A percentile compares a stretch with the other conserved stretches of the same genome.
phyloP scores from a whole-genome alignment of 2,329 filamentous ascomycete genomes.

The Stylonectria norvegica region DNA sequence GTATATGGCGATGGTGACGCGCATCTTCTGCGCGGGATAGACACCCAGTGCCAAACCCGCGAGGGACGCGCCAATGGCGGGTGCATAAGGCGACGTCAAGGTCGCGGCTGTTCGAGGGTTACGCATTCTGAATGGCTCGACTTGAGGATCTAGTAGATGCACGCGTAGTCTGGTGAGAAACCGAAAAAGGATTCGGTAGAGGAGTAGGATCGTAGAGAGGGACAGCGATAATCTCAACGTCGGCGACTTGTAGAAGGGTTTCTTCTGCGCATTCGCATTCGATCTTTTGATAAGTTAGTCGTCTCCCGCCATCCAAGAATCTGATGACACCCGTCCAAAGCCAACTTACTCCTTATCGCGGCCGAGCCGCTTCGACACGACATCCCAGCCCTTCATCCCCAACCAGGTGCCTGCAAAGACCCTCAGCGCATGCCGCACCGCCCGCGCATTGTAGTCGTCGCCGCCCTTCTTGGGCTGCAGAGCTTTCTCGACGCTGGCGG shows the following conservation, averaged over 20 bases:
- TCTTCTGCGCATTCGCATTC: slow-evolving; percentile 39
- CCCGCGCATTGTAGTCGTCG: slow-evolving; percentile 67
- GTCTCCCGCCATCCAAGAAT: neutral
- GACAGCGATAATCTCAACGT: slow-evolving; percentile 77
- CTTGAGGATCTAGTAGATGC: slow-evolving; percentile 76
- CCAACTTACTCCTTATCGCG: slow-evolving; percentile 44
- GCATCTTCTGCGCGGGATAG: slow-evolving; percentile 61
- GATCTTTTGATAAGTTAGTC: slow-evolving; percentile 20
- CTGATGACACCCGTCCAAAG: neutral
- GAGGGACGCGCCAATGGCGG: slow-evolving; percentile 84
- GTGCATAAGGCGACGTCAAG: slow-evolving; percentile 79
- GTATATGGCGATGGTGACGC: slow-evolving; percentile 80
- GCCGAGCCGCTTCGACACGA: slow-evolving; percentile 48
- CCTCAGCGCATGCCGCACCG: slow-evolving; percentile 67
- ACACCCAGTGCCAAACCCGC: slow-evolving; percentile 81
- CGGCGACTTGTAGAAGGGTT: slow-evolving; percentile 59
- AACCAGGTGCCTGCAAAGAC: slow-evolving; percentile 64
- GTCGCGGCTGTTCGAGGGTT: slow-evolving; percentile 74
- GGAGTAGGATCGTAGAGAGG: slow-evolving; percentile 77
- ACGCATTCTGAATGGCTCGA: slow-evolving; percentile 73
- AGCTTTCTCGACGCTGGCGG: slow-evolving; percentile 49
- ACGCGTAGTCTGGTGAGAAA: slow-evolving; percentile 79
- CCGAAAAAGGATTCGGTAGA: slow-evolving; percentile 85
- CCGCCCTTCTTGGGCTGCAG: slow-evolving; percentile 34
- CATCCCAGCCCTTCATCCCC: slow-evolving; percentile 60